Percentiles rank a stretch among this genome's conserved stretches.
phyloP scores from a whole-genome alignment of 2,329 filamentous ascomycete species.

The Penicillium freii region DNA sequence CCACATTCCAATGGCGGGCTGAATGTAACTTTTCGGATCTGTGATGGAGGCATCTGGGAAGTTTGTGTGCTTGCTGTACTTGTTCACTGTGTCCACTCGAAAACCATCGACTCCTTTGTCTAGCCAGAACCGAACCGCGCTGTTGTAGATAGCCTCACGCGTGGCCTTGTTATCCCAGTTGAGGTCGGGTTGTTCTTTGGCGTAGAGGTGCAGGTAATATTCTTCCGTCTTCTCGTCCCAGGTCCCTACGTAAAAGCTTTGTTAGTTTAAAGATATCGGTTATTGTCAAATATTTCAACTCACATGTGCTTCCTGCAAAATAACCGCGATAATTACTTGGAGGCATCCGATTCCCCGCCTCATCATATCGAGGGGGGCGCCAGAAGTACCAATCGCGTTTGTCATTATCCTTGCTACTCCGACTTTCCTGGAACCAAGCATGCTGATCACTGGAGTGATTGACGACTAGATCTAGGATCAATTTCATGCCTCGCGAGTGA shows the following conservation, averaged over 20 bases:
- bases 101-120: constrained; percentile 67
- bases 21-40: constrained; percentile 46
- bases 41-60: constrained; percentile 58
- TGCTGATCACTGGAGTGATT: constrained; percentile 71
- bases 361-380: constrained; percentile 47
- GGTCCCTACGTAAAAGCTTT: constrained; percentile 38
- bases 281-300: not conserved
- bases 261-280: not conserved
- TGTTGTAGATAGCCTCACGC: constrained; percentile 65
- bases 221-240: constrained; percentile 67
- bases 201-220: constrained; percentile 72
- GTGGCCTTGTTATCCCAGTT: constrained; percentile 71
- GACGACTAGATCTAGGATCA: constrained; percentile 69
- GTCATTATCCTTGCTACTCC: constrained; percentile 54
- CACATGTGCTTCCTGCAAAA: constrained; percentile 60
- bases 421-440: constrained; percentile 64
- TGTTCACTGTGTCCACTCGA: constrained; percentile 67
- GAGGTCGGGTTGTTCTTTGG: constrained; percentile 69
- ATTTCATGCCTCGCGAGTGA: constrained; percentile 60
- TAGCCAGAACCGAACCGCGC: constrained; percentile 71
- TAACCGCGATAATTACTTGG: constrained; percentile 70
- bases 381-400: constrained; percentile 66
- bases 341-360: constrained; percentile 58
- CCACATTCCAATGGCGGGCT: constrained; percentile 58
- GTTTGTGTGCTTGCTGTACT: constrained; percentile 52